Percentiles rank a stretch among this genome's conserved stretches.
Conservation (phyloP, 345 rosid species). For the Salix purpurea region DNA sequence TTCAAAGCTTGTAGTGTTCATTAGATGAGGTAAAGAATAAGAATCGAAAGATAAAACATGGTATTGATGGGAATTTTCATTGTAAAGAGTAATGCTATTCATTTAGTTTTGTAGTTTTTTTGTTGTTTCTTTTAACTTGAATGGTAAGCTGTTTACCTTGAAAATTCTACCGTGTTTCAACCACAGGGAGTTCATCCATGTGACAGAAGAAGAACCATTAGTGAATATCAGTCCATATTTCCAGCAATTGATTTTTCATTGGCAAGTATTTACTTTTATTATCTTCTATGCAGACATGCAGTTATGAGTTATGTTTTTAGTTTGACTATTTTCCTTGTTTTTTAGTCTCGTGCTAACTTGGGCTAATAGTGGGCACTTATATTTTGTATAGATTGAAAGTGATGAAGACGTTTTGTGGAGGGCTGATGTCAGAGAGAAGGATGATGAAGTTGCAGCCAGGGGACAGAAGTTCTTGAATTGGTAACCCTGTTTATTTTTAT, state of each 20-base stretch:
- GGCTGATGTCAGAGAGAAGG: slow-evolving; percentile 48
- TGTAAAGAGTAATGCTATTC: too few relatives aligned
- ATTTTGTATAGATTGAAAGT: slow-evolving; percentile 48
- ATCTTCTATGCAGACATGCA: not conserved
- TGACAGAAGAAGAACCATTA: slow-evolving; percentile 67
- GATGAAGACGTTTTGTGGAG: slow-evolving; percentile 55
- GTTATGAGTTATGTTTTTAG: not conserved
- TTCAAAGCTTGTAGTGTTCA: too few relatives aligned
- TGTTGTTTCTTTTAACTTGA: too few relatives aligned
- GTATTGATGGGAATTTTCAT: too few relatives aligned
- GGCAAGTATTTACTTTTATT: slow-evolving; percentile 40
- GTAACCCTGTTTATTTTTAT: slow-evolving; percentile 27
- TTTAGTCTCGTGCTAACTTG: not conserved
- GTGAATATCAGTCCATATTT: slow-evolving; percentile 51
- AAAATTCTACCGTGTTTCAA: slow-evolving; percentile 2
- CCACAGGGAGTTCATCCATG: slow-evolving; percentile 79
- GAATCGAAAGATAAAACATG: too few relatives aligned
- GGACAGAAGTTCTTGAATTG: slow-evolving; percentile 68
- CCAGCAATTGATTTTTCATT: slow-evolving; percentile 76
- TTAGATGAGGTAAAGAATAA: too few relatives aligned
- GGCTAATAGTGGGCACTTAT: not conserved
- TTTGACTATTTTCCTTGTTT: not conserved
- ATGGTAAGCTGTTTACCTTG: not conserved
- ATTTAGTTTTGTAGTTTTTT: too few relatives aligned
- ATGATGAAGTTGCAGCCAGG: slow-evolving; percentile 59